Conservation (phyloP, 2,329 filamentous ascomycete genomes). For the Truncatella angustata region DNA sequence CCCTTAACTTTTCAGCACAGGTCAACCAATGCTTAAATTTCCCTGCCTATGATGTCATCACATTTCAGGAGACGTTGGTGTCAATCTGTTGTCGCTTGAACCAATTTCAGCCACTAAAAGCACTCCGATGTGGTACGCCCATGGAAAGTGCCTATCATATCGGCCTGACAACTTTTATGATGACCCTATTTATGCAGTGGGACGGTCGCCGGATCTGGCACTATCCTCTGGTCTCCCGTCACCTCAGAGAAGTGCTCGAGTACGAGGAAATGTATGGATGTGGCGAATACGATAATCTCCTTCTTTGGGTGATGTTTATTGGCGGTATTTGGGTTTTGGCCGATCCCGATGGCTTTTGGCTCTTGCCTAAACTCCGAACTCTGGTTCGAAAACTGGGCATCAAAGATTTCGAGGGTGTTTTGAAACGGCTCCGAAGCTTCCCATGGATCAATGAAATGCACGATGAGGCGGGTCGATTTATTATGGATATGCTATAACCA, state of each 20-base stretch:
- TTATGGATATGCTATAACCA: neutral
- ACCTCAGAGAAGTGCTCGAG: neutral
- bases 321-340: neutral
- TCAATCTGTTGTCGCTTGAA: neutral
- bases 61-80: neutral
- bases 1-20: neutral
- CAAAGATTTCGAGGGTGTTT: neutral
- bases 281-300: neutral
- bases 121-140: neutral
- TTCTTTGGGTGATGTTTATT: neutral
- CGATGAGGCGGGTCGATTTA: neutral
- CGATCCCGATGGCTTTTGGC: neutral
- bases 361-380: neutral
- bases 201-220: neutral
- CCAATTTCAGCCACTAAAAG: neutral
- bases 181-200: slow-evolving; percentile 1
- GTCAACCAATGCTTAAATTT: neutral
- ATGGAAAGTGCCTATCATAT: neutral
- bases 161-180: neutral
- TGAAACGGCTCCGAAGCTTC: neutral
- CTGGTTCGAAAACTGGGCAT: neutral
- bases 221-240: neutral
- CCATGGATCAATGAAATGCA: slow-evolving; percentile 1
- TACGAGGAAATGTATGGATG: neutral
- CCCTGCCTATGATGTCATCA: neutral